A percentile compares a stretch with the other conserved stretches of the same genome.
Conservation (phyloP, 768 basidiomycete genomes). For the Russula griseocarnosa region DNA sequence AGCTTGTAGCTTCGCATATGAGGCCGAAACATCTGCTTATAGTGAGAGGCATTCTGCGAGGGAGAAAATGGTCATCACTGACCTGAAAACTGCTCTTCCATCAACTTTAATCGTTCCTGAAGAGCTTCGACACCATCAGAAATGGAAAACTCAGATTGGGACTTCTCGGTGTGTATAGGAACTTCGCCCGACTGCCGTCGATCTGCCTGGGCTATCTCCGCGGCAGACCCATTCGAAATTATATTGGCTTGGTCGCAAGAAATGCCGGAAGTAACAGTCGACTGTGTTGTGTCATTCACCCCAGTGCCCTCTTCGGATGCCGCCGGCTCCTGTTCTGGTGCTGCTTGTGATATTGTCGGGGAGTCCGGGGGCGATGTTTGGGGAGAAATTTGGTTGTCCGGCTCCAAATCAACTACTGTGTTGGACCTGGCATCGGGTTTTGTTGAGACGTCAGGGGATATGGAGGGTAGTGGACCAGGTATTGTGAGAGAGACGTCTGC, state of each 20-base stretch:
- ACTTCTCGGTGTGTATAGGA: background rate
- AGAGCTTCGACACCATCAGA: conserved; percentile 49
- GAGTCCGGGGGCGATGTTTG: background rate
- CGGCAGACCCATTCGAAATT: conserved; percentile 1
- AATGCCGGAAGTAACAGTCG: background rate
- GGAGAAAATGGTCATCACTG: conserved; percentile 21
- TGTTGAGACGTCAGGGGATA: background rate
- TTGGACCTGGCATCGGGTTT: background rate
- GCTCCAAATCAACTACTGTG: background rate
- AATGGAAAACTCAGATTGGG: conserved; percentile 17
- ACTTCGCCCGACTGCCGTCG: background rate
- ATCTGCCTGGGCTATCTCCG: background rate
- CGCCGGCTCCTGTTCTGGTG: background rate
- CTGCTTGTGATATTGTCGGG: background rate
- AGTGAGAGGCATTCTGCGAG: background rate
- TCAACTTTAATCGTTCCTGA: conserved; percentile 60
- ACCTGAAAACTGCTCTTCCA: conserved; percentile 80
- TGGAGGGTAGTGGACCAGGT: background rate
- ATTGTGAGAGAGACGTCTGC: conserved; percentile 1
- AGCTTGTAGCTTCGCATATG: conserved; percentile 70
- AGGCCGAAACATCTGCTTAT: conserved; percentile 65
- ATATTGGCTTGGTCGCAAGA: background rate
- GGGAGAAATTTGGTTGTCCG: background rate
- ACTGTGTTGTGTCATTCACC: background rate
- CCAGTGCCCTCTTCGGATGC: conserved; percentile 1